phyloP scores from a whole-genome alignment of 441 rosid genomes.

The Manihot esculenta region DNA sequence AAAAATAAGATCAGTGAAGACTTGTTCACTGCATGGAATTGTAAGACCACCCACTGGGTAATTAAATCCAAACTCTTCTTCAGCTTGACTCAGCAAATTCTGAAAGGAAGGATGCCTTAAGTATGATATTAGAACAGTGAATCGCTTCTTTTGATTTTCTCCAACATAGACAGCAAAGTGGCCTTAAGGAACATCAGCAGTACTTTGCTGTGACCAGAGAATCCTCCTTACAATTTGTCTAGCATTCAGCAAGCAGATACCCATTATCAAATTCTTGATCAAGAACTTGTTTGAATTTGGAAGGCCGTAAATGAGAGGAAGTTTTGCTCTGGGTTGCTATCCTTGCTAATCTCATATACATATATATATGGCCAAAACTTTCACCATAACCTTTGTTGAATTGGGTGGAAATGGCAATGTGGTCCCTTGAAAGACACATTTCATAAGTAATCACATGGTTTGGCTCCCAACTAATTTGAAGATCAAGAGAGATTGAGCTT shows the following conservation, averaged over 20 bases:
- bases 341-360: no score
- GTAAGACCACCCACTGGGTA: conserved; percentile 74
- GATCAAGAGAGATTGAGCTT: no score
- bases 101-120: conserved; percentile 62
- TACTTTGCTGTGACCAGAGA: not conserved
- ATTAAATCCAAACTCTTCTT: conserved; percentile 78
- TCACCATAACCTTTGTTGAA: no score
- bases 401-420: no score
- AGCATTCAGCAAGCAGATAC: not conserved
- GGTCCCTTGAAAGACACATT: no score
- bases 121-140: conserved; percentile 68
- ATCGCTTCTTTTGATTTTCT: conserved; percentile 50
- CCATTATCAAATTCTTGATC: not conserved
- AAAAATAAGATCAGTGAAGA: conserved; percentile 37
- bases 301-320: not conserved
- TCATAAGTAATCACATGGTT: no score
- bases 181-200: conserved; percentile 56
- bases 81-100: conserved; percentile 55
- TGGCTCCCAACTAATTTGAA: no score
- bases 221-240: not conserved
- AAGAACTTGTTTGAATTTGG: not conserved
- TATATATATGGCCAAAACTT: no score
- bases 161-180: conserved; percentile 82
- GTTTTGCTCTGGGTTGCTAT: not conserved
- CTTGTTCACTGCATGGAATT: conserved; percentile 72